Conservation (phyloP, 148 eudicot genomes). For the Camellia sinensis region DNA sequence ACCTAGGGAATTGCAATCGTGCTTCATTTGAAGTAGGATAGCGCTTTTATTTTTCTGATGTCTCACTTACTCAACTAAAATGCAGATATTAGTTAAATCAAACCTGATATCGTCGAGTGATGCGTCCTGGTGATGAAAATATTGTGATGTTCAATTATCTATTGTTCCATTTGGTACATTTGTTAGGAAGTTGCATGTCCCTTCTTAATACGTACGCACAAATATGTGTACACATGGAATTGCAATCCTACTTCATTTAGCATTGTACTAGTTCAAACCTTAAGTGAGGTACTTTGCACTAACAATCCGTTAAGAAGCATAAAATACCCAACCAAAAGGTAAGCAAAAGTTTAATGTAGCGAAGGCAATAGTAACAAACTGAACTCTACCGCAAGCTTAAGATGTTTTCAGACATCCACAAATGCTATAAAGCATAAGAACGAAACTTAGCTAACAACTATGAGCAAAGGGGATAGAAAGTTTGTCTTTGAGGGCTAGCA, state of each 20-base stretch:
- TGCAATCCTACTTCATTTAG: neutral
- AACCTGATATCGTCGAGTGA: neutral
- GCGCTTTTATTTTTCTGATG: neutral
- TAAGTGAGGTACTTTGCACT: neutral
- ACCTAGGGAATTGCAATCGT: neutral
- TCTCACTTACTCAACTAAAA: neutral
- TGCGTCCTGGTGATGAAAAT: neutral
- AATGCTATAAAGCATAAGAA: neutral
- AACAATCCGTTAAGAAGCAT: neutral
- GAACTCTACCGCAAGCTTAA: neutral
- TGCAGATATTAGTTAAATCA: neutral
- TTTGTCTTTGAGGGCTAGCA: neutral
- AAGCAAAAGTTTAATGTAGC: neutral
- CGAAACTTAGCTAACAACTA: neutral
- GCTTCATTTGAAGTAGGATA: neutral
- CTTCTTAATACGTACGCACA: neutral
- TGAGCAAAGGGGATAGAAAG: neutral
- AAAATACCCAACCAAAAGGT: neutral
- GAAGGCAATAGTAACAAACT: neutral
- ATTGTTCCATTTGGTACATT: neutral
- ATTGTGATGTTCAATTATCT: neutral
- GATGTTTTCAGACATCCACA: neutral
- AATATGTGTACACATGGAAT: neutral
- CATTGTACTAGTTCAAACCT: neutral
- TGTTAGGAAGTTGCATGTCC: conserved; percentile 3